Evolutionary conservation across 2,329 filamentous ascomycete genomes (phyloP), one percentile per base, ranked within the genome.

Genomic region (Furcasterigmium furcatum): DNA sequence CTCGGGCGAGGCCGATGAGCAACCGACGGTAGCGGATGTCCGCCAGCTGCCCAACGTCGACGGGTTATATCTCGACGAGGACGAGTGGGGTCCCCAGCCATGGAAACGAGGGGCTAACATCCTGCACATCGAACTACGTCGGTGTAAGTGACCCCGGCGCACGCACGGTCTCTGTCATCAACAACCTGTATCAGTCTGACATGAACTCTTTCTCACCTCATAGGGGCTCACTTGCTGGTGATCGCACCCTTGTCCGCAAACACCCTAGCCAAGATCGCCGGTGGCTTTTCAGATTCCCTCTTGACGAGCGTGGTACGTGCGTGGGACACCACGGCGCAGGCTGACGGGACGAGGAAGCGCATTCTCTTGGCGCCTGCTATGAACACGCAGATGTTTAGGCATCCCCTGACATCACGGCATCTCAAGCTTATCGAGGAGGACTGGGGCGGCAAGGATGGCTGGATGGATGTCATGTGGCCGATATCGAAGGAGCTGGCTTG

Each of bases 371-470:
- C 87, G 3, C 84, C 85, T 2, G 84, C 87, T 24, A 95, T 96
- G 89, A 96, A 96, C 63, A 90, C 82, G 20, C 83, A 85, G 4
- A 96, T 96, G 91, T 95, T 88, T 86, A 73, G 76, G 45, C 90
- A 96, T 61, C 91, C 91, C 2, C 71, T 95, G 38, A 96, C 91
- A 1, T 74, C 68, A 41, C 81, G 79, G 51, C 89, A 96, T 52
- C 66, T 96, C 30, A 69, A 69, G 34, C 71, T 87, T 0, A 68
- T 96, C 39, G 77, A 84, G 51, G 77, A 86, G 40, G 87, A 91
- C 47, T 96, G 91, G 90, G 85, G 84, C 6, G 68, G 65, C 2
- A 53, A 63, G 18, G 59, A 62, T 19, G 60, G 71, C 6, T 85
- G 81, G 86, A 77, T 94, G 52, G 83, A 88, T 57, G 80, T 95